Evolutionary conservation across 208 protist genomes (phyloP).

Genomic region (Wallacemonas rigidus): DNA sequence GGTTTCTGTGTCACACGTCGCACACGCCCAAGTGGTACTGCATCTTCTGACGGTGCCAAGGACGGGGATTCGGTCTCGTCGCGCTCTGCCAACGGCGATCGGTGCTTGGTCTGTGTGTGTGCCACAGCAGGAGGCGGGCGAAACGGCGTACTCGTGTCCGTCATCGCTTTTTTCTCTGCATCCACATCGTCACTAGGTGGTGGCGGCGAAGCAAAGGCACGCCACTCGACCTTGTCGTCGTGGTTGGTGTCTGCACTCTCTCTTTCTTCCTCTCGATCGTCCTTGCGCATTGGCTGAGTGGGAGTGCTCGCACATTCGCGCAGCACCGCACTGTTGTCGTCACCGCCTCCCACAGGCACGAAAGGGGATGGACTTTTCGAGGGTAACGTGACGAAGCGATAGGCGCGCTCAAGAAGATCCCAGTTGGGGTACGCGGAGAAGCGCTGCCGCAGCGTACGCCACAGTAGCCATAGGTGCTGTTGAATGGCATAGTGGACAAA

Average conservation of each 20-base stretch:
- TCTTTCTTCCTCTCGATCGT: no score
- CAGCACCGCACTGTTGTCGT: no score
- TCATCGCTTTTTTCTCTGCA: background rate
- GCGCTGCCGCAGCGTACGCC: conserved; percentile 38
- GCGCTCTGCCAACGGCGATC: background rate
- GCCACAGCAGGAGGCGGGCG: conserved; percentile 18
- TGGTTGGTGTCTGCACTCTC: background rate
- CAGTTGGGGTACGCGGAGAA: conserved; percentile 40
- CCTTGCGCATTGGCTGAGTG: no score
- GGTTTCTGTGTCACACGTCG: conserved; percentile 13
- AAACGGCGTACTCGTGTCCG: conserved; percentile 4
- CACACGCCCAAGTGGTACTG: background rate
- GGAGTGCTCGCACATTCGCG: no score
- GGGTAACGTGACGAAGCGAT: conserved; percentile 22
- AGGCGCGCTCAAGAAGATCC: conserved; percentile 31
- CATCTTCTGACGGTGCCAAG: background rate
- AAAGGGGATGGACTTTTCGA: conserved; percentile 38
- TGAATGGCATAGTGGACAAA: conserved; percentile 29
- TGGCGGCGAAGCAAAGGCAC: conserved; percentile 1
- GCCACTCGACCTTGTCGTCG: background rate
- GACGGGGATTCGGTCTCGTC: background rate
- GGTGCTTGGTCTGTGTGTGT: conserved; percentile 18
- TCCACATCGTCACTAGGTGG: background rate
- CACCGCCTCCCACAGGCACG: background rate
- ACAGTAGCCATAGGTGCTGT: conserved; percentile 43